Evolutionary conservation across 75 land plant genomes (phyloP), one percentile per base, ranked within the genome.

Genomic region (Selaginella tamariscina): DNA sequence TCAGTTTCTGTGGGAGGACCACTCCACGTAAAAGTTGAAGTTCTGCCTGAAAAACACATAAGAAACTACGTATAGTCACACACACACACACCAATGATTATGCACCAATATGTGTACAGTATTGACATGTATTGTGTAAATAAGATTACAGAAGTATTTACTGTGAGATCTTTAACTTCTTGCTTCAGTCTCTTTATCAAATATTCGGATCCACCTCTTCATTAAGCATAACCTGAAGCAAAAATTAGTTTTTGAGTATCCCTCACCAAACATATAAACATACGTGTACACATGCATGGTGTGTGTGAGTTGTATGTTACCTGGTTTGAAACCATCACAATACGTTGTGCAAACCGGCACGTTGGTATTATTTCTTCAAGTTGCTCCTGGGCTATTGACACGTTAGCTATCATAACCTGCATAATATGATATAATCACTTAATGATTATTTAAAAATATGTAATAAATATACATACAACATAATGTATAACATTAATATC

Each of bases 401-500:
- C n/a, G n/a, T 72, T 75, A 27, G 77, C 77, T 30, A 75, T 64
- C 77, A 75, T 75, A 56, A 75, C 77, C 77, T 75, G 68, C 28
- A 60, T 21, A 15, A 27, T 1, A n/a, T n/a, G n/a, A n/a, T n/a
- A n/a, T n/a, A n/a, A n/a, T n/a, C n/a, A n/a, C n/a, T n/a, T n/a
- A n/a, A n/a, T n/a, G n/a, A n/a, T n/a, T n/a, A n/a, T n/a, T n/a
- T n/a, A n/a, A n/a, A n/a, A n/a, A n/a, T n/a, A n/a, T n/a, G n/a
- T n/a, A n/a, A n/a, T n/a, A n/a, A n/a, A n/a, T n/a, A n/a, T n/a
- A n/a, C n/a, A n/a, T n/a, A n/a, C n/a, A n/a, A n/a, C n/a, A n/a
- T n/a, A n/a, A n/a, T n/a, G n/a, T n/a, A n/a, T n/a, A n/a, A n/a
- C n/a, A n/a, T n/a, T n/a, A n/a, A n/a, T n/a, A n/a, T n/a, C n/a